Conservation (phyloP, 2,329 filamentous ascomycete species). For the Aspergillus sp. region DNA sequence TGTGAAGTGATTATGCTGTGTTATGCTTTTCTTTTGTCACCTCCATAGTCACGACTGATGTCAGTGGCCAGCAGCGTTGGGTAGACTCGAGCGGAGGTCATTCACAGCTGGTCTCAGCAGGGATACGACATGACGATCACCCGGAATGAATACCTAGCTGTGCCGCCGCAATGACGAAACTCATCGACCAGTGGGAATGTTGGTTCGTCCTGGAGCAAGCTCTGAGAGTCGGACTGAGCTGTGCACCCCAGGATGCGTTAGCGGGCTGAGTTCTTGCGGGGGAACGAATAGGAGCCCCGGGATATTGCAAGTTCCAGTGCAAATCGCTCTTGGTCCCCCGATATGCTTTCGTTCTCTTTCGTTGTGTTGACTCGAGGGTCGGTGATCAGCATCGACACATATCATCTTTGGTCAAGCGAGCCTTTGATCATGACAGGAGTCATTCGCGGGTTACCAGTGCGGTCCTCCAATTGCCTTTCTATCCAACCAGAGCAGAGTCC, state of each 20-base stretch:
- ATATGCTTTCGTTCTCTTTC: slow-evolving; percentile 7
- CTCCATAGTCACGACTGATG: slow-evolving; percentile 5
- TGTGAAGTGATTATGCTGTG: slow-evolving; percentile 17
- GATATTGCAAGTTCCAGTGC: slow-evolving; percentile 16
- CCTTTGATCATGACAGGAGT: slow-evolving; percentile 5
- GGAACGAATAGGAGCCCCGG: slow-evolving; percentile 7
- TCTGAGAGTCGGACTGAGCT: slow-evolving; percentile 7
- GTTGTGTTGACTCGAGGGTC: slow-evolving; percentile 7
- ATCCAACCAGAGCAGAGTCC: background rate
- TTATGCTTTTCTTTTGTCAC: slow-evolving; percentile 8
- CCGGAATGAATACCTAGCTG: background rate
- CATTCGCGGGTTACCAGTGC: slow-evolving; percentile 1
- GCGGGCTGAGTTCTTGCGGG: slow-evolving; percentile 9
- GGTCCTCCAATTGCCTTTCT: slow-evolving; percentile 7
- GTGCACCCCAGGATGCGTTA: slow-evolving; percentile 8
- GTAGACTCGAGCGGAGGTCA: slow-evolving; percentile 9
- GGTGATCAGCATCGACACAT: slow-evolving; percentile 11
- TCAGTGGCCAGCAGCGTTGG: slow-evolving; percentile 6
- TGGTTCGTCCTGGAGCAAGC: slow-evolving; percentile 11
- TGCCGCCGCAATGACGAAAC: slow-evolving; percentile 5
- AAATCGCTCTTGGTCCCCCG: slow-evolving; percentile 3
- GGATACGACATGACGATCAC: slow-evolving; percentile 11
- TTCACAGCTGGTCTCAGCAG: slow-evolving; percentile 12
- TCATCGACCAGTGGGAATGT: slow-evolving; percentile 5
- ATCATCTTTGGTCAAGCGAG: slow-evolving; percentile 7